Base-by-base conservation (phyloP, 2,329 filamentous ascomycete genomes). In the Xylariaceae sp. region DNA sequence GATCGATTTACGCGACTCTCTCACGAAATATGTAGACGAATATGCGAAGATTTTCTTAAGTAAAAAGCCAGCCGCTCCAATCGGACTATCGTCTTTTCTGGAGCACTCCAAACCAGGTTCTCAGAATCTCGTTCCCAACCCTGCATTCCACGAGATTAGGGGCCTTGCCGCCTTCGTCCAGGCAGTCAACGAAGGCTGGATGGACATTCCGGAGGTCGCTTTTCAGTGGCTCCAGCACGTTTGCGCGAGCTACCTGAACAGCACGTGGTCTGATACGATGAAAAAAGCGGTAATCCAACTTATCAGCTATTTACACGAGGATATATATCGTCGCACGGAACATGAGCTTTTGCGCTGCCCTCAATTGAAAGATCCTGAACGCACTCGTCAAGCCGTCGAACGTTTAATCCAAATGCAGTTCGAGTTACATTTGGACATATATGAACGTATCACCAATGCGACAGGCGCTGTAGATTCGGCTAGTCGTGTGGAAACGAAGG, bases 361-460 rank as follows among this genome's bases (percentile, higher is more conserved):
- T 57, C 35, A 23, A 68, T 39, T 67, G 62, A 51, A 58, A 35
- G 23, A 67, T 17, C 50, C 67, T 45, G 23, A 51, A 1, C 8
- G 17, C 30, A 62, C 56, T 9, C 59, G 76, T 11, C 61, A 64
- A 1, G 71, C 72, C 9, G 65, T 82, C 4, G 76, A 79, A 58
- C 68, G 70, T 1, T 74, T 85, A 4, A 73, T 82, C 1, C 79
- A 85, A 55, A 86, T 85, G 77, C 70, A 85, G 1, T 83, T 86
- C 54, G 84, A 87, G 67, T 75, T 87, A 4, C 82, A 86, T 59
- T 74, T 87, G 8, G 84, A 86, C 62, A 78, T 85, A 5, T 85
- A 83, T 62, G 82, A 85, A 60, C 76, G 80, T 50, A 81, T 83
- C 57, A 83, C 78, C 8, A 83, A 83, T 58, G 81, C 82, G 1